phyloP scores from a whole-genome alignment of 345 rosid species.

The Brassica juncea region DNA sequence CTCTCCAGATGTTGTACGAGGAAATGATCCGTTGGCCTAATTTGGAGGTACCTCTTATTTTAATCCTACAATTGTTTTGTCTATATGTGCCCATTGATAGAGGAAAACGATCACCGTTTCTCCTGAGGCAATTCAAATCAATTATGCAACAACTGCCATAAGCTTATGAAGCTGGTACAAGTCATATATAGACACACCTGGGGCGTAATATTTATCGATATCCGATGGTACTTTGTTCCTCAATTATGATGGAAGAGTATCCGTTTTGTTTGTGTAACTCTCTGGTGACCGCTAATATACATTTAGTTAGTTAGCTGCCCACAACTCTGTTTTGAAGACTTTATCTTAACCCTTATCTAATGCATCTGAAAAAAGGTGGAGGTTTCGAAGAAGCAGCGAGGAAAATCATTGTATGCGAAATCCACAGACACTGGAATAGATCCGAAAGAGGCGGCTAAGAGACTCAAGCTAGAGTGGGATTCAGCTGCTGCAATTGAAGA shows the following conservation, averaged over 20 bases:
- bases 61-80: neutral
- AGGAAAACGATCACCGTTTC: neutral
- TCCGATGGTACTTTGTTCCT: too few species aligned
- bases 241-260: too few species aligned
- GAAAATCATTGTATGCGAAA: conserved; percentile 78
- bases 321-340: conserved; percentile 16
- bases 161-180: neutral
- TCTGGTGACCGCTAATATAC: neutral
- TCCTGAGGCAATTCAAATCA: neutral
- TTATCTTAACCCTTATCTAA: conserved; percentile 15
- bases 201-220: too few species aligned
- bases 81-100: neutral
- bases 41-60: conserved; percentile 59
- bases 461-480: conserved; percentile 91
- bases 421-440: conserved; percentile 85
- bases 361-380: conserved; percentile 60
- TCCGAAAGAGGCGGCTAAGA: conserved; percentile 81
- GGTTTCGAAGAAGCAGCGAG: conserved; percentile 54
- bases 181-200: neutral
- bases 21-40: conserved; percentile 94
- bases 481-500: conserved; percentile 90
- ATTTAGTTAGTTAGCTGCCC: neutral
- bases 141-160: neutral
- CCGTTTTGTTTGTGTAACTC: neutral
- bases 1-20: conserved; percentile 74